A percentile compares a stretch with the other conserved stretches of the same genome.
Conservation (phyloP, 2,329 filamentous ascomycete species). For the Ascochyta pisi region DNA sequence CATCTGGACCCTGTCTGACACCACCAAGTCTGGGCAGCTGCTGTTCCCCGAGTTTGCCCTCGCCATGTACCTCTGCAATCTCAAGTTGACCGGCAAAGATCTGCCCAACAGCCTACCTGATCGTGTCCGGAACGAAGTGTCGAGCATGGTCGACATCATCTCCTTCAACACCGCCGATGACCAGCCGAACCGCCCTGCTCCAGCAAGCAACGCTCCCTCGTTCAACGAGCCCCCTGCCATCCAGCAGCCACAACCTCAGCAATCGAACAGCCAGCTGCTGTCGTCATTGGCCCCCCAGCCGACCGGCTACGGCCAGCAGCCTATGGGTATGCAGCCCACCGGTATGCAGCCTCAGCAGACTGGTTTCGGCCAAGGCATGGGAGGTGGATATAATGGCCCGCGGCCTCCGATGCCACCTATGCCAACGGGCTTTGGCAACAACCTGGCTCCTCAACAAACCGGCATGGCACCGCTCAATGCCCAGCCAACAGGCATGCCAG, state of each 20-base stretch:
- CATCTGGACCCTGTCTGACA: conserved; percentile 95
- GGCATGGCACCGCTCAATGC: conserved; percentile 75
- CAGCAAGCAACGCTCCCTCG: conserved; percentile 71
- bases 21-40: conserved; percentile 92
- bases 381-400: conserved; percentile 80
- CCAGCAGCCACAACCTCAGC: conserved; percentile 65
- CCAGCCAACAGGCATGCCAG: conserved; percentile 91
- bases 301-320: conserved; percentile 67
- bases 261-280: conserved; percentile 70
- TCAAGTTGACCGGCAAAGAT: conserved; percentile 86
- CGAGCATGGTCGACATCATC: conserved; percentile 99
- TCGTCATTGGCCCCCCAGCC: conserved; percentile 62
- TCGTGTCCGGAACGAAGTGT: conserved; percentile 92
- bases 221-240: conserved; percentile 67
- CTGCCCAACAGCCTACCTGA: conserved; percentile 80
- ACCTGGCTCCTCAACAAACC: conserved; percentile 66
- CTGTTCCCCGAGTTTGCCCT: conserved; percentile 98
- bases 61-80: conserved; percentile 97
- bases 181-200: conserved; percentile 56
- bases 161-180: conserved; percentile 91
- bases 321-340: conserved; percentile 51
- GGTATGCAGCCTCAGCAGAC: conserved; percentile 56
- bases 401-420: conserved; percentile 81
- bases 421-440: conserved; percentile 63
- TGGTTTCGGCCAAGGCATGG: conserved; percentile 70